These are phyloP conservation scores for Entomortierella beljakovae DNA, from an alignment of 192 early-diverging fungal species.

Conservation along the genomic window DNA sequence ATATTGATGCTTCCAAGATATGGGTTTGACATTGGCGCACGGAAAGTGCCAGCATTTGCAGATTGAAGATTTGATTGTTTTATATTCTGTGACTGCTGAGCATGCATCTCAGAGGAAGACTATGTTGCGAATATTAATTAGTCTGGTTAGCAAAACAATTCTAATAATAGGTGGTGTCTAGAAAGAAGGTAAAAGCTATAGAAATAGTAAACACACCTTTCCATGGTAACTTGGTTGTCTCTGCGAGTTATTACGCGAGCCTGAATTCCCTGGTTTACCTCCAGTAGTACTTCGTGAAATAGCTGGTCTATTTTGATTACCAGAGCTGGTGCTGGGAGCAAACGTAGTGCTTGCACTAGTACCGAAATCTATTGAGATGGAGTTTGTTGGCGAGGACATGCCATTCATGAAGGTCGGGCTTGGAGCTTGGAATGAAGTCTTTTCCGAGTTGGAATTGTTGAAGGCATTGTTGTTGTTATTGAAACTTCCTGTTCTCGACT, in stretches of 20 bases:
- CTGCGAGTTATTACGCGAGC: conserved; percentile 31
- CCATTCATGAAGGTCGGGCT: conserved; percentile 26
- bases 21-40: conserved; percentile 41
- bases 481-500: conserved; percentile 21
- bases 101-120: conserved; percentile 16
- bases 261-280: conserved; percentile 41
- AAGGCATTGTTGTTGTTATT: conserved; percentile 28
- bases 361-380: conserved; percentile 50
- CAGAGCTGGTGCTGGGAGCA: conserved; percentile 10
- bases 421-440: conserved; percentile 21
- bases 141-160: too few species aligned
- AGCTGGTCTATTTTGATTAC: conserved; percentile 11
- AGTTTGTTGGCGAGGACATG: conserved; percentile 33
- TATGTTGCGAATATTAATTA: too few species aligned
- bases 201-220: conserved; percentile 18
- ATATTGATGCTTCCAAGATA: conserved; percentile 55
- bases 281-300: conserved; percentile 51
- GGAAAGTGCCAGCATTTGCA: conserved; percentile 36
- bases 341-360: conserved; percentile 14
- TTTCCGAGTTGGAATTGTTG: conserved; percentile 10
- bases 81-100: conserved; percentile 16
- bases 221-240: conserved; percentile 42
- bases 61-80: conserved; percentile 50
- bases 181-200: neutral
- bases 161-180: too few species aligned